Conservation (phyloP, 495 filamentous ascomycete genomes). For the Hypoxylon fuscum region DNA sequence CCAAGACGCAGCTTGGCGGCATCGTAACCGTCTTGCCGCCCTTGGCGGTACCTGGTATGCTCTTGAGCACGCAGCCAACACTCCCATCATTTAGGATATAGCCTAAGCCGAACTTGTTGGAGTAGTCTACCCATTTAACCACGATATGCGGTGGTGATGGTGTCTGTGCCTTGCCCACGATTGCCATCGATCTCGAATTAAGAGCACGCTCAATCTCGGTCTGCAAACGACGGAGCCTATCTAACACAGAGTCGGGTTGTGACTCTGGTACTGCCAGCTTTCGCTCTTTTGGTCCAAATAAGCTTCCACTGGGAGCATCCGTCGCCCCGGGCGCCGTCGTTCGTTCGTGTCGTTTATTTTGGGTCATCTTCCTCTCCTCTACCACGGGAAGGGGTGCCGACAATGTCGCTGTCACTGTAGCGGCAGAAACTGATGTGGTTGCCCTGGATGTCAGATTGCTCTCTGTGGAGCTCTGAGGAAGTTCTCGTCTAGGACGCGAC, state of each 20-base stretch:
- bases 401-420: not conserved
- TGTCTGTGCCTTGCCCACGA: constrained; percentile 51
- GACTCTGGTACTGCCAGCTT: constrained; percentile 58
- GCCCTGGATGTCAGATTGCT: constrained; percentile 28
- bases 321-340: not conserved
- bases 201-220: constrained; percentile 65
- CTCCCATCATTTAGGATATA: constrained; percentile 87
- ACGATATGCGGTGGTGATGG: constrained; percentile 65
- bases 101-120: constrained; percentile 86
- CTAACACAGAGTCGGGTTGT: constrained; percentile 61
- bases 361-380: constrained; percentile 6
- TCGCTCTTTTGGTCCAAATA: constrained; percentile 63
- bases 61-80: constrained; percentile 80
- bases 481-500: constrained; percentile 37
- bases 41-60: constrained; percentile 55
- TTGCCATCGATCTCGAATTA: constrained; percentile 61
- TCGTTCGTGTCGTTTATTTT: constrained; percentile 15
- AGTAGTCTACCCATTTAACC: constrained; percentile 95
- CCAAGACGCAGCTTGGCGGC: constrained; percentile 71
- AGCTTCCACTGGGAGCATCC: constrained; percentile 30
- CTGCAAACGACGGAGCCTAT: constrained; percentile 59
- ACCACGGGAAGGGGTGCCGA: not conserved
- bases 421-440: constrained; percentile 6
- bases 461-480: constrained; percentile 33
- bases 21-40: constrained; percentile 58